Percentiles rank a stretch among this genome's conserved stretches.
Conservation (phyloP, 805 yeast species). For the Saccharomycopsis selenospora region DNA sequence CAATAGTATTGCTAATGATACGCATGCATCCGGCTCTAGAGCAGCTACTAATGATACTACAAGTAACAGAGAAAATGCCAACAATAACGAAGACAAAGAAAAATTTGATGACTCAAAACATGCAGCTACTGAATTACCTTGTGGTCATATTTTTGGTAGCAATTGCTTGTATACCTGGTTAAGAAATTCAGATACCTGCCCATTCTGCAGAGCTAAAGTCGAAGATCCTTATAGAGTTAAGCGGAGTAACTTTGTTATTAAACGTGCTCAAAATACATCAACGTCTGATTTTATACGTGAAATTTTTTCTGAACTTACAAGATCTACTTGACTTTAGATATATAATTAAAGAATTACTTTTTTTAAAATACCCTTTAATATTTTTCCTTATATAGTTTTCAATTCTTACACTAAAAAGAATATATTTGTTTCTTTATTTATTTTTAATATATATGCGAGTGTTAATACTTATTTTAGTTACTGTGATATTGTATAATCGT, state of each 20-base stretch:
- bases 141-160: slow-evolving; percentile 80
- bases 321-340: background rate
- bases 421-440: no score
- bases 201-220: slow-evolving; percentile 66
- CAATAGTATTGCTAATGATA: no score
- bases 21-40: no score
- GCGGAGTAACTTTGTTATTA: background rate
- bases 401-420: no score
- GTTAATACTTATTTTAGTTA: no score
- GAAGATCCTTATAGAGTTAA: slow-evolving; percentile 24
- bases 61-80: no score
- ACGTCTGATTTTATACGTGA: background rate
- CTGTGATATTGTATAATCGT: no score
- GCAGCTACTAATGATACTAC: no score
- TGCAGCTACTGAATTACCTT: slow-evolving; percentile 66
- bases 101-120: slow-evolving; percentile 32
- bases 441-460: no score
- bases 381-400: background rate
- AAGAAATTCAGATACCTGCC: slow-evolving; percentile 65
- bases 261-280: background rate
- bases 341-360: no score
- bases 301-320: background rate
- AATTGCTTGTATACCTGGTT: slow-evolving; percentile 82
- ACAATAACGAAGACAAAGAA: background rate
- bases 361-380: background rate